Percentiles rank a stretch among this genome's conserved stretches.
phyloP scores from a whole-genome alignment of 2,329 filamentous ascomycete genomes.

The Paecilomyces niveus region DNA sequence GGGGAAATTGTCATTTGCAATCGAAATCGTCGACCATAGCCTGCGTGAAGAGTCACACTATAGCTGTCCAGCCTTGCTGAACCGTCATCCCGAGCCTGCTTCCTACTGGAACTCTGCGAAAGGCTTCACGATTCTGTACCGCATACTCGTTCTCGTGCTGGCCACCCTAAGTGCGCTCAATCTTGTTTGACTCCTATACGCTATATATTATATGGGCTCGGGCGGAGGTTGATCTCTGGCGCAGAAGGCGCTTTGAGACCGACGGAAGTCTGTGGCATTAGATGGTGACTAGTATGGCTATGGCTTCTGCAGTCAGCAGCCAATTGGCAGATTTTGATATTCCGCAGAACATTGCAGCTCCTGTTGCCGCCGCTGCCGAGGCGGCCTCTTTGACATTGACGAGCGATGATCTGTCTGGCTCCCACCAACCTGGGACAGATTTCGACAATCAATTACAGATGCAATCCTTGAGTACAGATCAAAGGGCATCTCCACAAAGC shows the following conservation, averaged over 20 bases:
- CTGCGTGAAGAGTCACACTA: neutral
- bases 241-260: slow-evolving; percentile 6
- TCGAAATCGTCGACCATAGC: neutral
- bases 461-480: neutral
- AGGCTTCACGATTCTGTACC: neutral
- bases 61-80: neutral
- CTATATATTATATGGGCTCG: neutral
- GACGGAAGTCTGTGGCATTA: slow-evolving; percentile 3
- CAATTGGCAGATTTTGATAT: slow-evolving; percentile 15
- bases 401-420: slow-evolving; percentile 6
- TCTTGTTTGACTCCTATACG: neutral
- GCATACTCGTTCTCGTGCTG: neutral
- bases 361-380: slow-evolving; percentile 4
- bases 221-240: neutral
- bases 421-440: slow-evolving; percentile 1
- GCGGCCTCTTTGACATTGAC: slow-evolving; percentile 5
- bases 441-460: slow-evolving; percentile 4
- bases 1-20: neutral
- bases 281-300: slow-evolving; percentile 1
- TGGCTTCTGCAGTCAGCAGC: slow-evolving; percentile 14
- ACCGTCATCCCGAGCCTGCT: neutral
- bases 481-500: slow-evolving; percentile 2
- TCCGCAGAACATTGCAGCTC: slow-evolving; percentile 9
- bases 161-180: neutral
- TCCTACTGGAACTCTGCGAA: neutral